Conservation (phyloP, 345 rosid species). For the Dipteronia dyeriana region DNA sequence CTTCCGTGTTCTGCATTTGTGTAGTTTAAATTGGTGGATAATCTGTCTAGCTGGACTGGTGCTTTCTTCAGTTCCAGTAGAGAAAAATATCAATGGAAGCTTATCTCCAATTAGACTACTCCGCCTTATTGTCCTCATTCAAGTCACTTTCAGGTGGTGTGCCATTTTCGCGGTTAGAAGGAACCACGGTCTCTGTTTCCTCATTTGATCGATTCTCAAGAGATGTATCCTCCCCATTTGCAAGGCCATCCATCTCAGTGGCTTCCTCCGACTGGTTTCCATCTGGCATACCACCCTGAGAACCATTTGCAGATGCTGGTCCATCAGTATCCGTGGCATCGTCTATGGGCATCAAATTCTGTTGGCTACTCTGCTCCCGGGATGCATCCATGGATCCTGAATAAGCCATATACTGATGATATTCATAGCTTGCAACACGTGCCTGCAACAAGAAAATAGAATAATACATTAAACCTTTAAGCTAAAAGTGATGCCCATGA, state of each 20-base stretch:
- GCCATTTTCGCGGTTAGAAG: conserved; percentile 15
- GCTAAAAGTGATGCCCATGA: not conserved
- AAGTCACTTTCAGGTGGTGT: conserved; percentile 26
- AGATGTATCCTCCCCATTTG: conserved; percentile 33
- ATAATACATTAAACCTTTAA: not conserved
- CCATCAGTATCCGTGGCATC: conserved; percentile 40
- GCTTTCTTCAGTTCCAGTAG: not conserved
- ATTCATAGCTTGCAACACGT: conserved; percentile 43
- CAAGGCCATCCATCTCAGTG: conserved; percentile 31
- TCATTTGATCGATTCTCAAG: conserved; percentile 13
- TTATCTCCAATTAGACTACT: conserved; percentile 7
- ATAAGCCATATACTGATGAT: conserved; percentile 45
- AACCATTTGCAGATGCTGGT: conserved; percentile 38
- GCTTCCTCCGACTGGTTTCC: conserved; percentile 32
- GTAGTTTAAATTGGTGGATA: not conserved
- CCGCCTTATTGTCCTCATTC: conserved; percentile 25
- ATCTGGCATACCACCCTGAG: conserved; percentile 14
- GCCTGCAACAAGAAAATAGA: conserved; percentile 37
- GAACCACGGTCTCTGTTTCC: conserved; percentile 25
- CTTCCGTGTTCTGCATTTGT: too few species aligned
- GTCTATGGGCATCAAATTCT: conserved; percentile 17
- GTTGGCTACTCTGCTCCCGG: conserved; percentile 9
- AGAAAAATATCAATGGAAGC: not conserved
- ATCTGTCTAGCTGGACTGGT: not conserved
- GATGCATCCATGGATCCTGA: conserved; percentile 11